Evolutionary conservation across 192 early-diverging fungal species (phyloP).

Genomic region (Spizellomyces sp.): DNA sequence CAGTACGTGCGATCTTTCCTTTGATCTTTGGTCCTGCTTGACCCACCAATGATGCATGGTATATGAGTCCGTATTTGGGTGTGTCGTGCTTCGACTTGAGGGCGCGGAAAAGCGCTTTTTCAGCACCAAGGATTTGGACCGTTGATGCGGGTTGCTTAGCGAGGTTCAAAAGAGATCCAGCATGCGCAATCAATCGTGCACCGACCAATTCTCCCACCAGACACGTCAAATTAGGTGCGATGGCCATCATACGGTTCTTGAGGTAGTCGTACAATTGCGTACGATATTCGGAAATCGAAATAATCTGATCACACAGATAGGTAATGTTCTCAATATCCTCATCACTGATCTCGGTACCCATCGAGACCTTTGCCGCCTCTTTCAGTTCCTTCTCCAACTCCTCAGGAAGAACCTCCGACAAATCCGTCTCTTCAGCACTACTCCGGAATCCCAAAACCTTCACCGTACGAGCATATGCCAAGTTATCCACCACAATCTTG

Average conservation of each 20-base stretch:
- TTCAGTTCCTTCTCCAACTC: slow-evolving; percentile 91
- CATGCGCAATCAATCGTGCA: slow-evolving; percentile 95
- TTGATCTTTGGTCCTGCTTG: slow-evolving; percentile 93
- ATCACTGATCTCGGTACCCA: slow-evolving; percentile 97
- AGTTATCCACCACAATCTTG: slow-evolving; percentile 93
- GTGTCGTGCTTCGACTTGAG: slow-evolving; percentile 96
- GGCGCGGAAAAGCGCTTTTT: slow-evolving; percentile 98
- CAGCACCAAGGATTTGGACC: slow-evolving; percentile 96
- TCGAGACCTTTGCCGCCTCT: slow-evolving; percentile 97
- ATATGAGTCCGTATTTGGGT: slow-evolving; percentile 97
- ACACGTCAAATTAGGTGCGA: slow-evolving; percentile 69
- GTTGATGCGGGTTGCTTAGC: slow-evolving; percentile 97
- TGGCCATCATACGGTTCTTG: slow-evolving; percentile 89
- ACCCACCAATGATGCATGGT: slow-evolving; percentile 95
- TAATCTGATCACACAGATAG: slow-evolving; percentile 93
- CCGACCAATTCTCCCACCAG: slow-evolving; percentile 96
- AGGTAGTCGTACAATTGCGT: slow-evolving; percentile 95
- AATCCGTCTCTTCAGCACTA: slow-evolving; percentile 75
- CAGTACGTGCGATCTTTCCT: slow-evolving; percentile 96
- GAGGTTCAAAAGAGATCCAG: slow-evolving; percentile 94
- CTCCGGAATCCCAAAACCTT: slow-evolving; percentile 91
- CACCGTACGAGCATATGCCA: slow-evolving; percentile 88
- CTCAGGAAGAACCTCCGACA: slow-evolving; percentile 85
- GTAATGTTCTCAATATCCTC: slow-evolving; percentile 97
- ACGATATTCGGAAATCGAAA: slow-evolving; percentile 93